phyloP scores from a whole-genome alignment of 2,329 filamentous ascomycete species.

The Botrytis byssoidea region DNA sequence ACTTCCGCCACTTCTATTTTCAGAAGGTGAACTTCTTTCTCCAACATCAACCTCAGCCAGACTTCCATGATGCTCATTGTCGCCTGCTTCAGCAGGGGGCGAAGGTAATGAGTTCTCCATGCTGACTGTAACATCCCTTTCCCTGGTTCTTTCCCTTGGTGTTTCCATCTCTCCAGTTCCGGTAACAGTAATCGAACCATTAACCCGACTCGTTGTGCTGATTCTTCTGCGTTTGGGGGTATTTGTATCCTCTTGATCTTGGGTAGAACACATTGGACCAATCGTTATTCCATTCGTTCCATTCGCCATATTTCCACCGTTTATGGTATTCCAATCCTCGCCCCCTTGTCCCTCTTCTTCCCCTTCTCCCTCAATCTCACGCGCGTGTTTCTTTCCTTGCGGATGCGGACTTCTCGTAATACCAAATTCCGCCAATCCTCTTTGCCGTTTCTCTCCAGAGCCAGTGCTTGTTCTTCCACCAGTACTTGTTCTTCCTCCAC shows the following conservation, averaged over 20 bases:
- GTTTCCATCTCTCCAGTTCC: neutral
- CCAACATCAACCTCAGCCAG: neutral
- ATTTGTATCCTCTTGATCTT: neutral
- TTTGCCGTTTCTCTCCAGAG: constrained; percentile 3
- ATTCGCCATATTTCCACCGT: neutral
- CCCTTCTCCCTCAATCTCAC: neutral
- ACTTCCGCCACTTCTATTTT: neutral
- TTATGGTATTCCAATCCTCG: neutral
- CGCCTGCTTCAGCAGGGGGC: constrained; percentile 1
- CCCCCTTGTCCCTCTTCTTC: neutral
- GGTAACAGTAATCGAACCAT: neutral
- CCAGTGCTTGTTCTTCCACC: neutral
- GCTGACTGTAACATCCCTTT: constrained; percentile 1
- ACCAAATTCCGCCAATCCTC: constrained; percentile 13
- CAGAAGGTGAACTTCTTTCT: neutral
- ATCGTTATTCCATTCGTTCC: neutral
- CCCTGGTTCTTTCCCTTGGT: neutral
- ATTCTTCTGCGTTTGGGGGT: constrained; percentile 8
- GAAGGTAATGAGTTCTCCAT: constrained; percentile 12
- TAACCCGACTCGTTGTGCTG: neutral
- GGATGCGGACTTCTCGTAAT: constrained; percentile 11
- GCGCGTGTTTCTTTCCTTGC: neutral
- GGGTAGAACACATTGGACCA: neutral
- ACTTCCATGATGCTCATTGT: neutral
- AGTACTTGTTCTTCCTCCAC: neutral